Percentiles rank a stretch among this genome's conserved stretches.
Evolutionary conservation across 139 green algal species (phyloP).

Genomic region (Tetradesmus obliquus): DNA sequence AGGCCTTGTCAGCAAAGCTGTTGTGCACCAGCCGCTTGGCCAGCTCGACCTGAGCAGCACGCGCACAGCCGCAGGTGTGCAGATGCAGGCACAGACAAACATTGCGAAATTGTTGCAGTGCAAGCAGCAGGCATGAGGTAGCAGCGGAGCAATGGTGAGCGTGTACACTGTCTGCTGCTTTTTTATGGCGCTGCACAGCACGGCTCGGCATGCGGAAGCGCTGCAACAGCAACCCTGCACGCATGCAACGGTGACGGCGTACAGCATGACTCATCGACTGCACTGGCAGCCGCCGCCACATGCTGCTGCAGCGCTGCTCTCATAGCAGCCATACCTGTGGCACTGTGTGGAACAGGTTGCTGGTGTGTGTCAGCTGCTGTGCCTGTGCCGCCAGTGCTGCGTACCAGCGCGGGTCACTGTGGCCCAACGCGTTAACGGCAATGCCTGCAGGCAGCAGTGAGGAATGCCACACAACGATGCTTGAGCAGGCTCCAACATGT

Average conservation of each 20-base stretch:
- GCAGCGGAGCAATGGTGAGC: too few species aligned
- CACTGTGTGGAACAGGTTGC: constrained; percentile 97
- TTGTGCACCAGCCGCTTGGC: constrained; percentile 89
- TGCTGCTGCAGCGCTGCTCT: neutral
- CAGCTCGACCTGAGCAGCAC: constrained; percentile 81
- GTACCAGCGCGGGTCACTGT: constrained; percentile 90
- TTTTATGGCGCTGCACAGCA: too few species aligned
- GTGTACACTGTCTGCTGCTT: too few species aligned
- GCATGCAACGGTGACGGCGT: neutral
- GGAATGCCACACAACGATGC: neutral
- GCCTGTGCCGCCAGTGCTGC: constrained; percentile 87
- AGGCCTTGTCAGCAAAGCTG: constrained; percentile 95
- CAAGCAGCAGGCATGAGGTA: too few species aligned
- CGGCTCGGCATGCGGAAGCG: too few species aligned
- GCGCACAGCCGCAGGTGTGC: too few species aligned
- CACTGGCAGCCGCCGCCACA: too few species aligned
- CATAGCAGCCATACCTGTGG: constrained; percentile 61
- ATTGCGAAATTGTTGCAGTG: too few species aligned
- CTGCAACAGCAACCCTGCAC: neutral
- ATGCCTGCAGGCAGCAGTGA: constrained; percentile 80
- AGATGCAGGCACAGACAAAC: neutral
- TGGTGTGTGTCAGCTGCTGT: constrained; percentile 86
- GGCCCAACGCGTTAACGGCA: constrained; percentile 97
- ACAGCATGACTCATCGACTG: neutral
- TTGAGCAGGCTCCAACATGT: neutral